Conservation (phyloP, 208 protist species). For the Leishmania aethiopica region DNA sequence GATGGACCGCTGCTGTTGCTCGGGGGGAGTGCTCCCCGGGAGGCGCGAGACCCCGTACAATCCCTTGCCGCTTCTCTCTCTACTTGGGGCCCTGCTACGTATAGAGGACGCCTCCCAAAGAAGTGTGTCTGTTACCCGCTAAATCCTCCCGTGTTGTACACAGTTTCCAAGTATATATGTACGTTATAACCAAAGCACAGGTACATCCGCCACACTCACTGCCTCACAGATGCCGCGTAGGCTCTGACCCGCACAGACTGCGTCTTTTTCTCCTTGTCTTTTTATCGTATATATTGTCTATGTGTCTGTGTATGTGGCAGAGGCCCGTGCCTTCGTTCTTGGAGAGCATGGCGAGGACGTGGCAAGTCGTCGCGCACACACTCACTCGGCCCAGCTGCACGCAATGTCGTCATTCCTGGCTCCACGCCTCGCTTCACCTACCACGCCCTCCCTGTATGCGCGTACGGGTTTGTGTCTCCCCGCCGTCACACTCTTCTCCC, state of each 20-base stretch:
- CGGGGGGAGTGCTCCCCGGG: not conserved
- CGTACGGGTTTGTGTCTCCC: not conserved
- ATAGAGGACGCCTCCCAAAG: not conserved
- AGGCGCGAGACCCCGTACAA: not conserved
- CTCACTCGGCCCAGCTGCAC: not conserved
- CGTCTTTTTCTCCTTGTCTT: not conserved
- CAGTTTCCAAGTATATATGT: not conserved
- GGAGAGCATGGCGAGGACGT: not conserved
- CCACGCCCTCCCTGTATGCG: not conserved
- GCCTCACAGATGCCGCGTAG: not conserved
- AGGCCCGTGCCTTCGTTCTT: not conserved
- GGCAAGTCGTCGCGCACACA: not conserved
- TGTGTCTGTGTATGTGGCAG: not conserved
- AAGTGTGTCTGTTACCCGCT: not conserved
- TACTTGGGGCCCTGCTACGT: not conserved
- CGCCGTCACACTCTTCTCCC: not conserved
- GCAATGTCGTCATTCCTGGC: not conserved
- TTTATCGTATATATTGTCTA: not conserved
- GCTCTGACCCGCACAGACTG: not conserved
- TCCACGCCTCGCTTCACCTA: not conserved
- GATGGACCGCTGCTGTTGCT: not conserved
- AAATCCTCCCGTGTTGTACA: not conserved
- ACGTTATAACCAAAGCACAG: not conserved
- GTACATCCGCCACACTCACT: too few relatives aligned
- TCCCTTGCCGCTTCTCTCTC: not conserved